Base-by-base conservation (phyloP, 495 filamentous ascomycete genomes). In the Penicillium bovifimosum region DNA sequence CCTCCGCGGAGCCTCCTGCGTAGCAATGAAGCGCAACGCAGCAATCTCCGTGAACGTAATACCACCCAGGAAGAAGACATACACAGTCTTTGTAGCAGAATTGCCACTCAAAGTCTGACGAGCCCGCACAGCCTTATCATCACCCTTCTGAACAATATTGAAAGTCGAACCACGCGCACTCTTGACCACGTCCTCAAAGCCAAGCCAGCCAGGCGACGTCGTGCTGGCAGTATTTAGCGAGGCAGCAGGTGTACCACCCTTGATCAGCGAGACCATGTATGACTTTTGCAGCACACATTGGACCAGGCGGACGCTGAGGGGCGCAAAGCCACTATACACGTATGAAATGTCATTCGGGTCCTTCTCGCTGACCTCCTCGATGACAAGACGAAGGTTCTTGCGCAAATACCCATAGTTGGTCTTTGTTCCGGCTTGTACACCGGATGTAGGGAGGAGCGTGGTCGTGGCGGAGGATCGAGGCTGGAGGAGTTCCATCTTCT, bases 301-400 rank as follows among this genome's bases (percentile, higher is more conserved):
- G n/a, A 99, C 86, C 14, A 99, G 81, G 13, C 95, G 88, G 53
- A 97, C 79, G 50, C 88, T 95, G 18, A 99, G 79, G 2, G 95
- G 93, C 6, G 95, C 95, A 65, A 96, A 97, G 40, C 95, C 95
- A 56, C 87, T 92, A 75, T 96, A 99, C 31, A 95, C 91, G 63
- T 97, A 99, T 9, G 95, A 88, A 54, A 97, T 88, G 54, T 99
- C 95, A 58, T 91, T 85, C 8, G 95, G 95, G n/a, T 96, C 89
- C 40, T 91, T 84, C 66, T 97, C 95, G 63, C 95, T 91, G 51
- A 97, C 91, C 66, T 99, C 95, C 66, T 97, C 92, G 47, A 96
- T 86, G 55, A 96, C 92, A 42, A 99, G 80, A 20, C 86, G 81
- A 24, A 99, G 83, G 54, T 82, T 81, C 64, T 90, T 90, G 29